Conservation (phyloP, 108 stramenopile species). For the Epithemia pelagica region DNA sequence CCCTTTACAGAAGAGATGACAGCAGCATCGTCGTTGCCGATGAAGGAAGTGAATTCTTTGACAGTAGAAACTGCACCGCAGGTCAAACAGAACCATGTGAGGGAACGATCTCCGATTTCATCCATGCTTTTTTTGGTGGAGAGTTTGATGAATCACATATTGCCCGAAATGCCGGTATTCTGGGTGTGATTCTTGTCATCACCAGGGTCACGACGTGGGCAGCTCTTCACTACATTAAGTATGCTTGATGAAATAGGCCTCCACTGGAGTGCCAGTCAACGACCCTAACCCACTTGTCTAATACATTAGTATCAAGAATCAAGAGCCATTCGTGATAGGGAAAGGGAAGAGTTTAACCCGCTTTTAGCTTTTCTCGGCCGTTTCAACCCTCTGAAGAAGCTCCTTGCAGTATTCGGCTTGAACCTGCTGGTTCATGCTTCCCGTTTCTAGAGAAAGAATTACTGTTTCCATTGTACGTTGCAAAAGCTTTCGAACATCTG, state of each 20-base stretch:
- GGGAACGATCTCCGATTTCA: slow-evolving; percentile 33
- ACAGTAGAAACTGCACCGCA: background rate
- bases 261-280: background rate
- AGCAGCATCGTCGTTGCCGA: slow-evolving; percentile 31
- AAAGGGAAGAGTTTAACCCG: background rate
- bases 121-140: slow-evolving; percentile 59
- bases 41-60: slow-evolving; percentile 43
- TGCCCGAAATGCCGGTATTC: slow-evolving; percentile 31
- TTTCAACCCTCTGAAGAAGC: slow-evolving; percentile 65
- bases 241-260: background rate
- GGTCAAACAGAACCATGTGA: slow-evolving; percentile 22
- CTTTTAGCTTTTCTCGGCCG: slow-evolving; percentile 14
- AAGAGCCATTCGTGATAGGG: no score
- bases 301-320: no score
- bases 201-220: slow-evolving; percentile 47
- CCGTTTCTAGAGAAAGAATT: slow-evolving; percentile 82
- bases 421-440: slow-evolving; percentile 84
- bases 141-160: slow-evolving; percentile 32
- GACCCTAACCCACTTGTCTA: no score
- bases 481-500: slow-evolving; percentile 31
- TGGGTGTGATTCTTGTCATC: slow-evolving; percentile 39
- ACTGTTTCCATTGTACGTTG: slow-evolving; percentile 83
- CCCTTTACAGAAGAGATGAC: slow-evolving; percentile 37
- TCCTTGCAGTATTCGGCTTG: slow-evolving; percentile 89
- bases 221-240: slow-evolving; percentile 35